Conservation (phyloP, 148 eudicot genomes). For the Cornus suecica region DNA sequence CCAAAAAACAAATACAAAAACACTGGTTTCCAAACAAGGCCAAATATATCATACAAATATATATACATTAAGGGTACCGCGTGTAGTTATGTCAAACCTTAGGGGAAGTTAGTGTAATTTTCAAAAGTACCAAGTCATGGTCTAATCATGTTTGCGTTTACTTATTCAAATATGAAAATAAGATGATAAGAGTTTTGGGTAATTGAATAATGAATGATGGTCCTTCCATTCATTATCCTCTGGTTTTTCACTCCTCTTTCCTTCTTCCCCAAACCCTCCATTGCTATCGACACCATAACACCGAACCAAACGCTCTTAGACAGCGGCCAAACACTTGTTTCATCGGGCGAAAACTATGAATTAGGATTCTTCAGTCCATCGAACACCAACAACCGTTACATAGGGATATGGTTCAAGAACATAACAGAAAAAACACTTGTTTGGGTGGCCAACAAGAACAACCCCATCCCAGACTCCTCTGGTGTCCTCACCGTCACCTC, state of each 20-base stretch:
- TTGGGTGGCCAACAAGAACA: conserved; percentile 27
- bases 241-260: conserved; percentile 9
- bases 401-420: conserved; percentile 32
- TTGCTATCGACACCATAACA: neutral
- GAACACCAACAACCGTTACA: conserved; percentile 17
- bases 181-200: neutral
- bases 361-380: conserved; percentile 35
- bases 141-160: neutral
- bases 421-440: conserved; percentile 8
- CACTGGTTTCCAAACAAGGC: too few relatives aligned
- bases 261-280: conserved; percentile 2
- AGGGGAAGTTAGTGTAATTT: too few relatives aligned
- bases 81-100: too few relatives aligned
- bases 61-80: too few relatives aligned
- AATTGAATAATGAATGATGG: conserved; percentile 17
- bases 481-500: conserved; percentile 15
- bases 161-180: neutral
- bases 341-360: conserved; percentile 19
- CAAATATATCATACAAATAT: too few relatives aligned
- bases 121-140: neutral
- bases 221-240: conserved; percentile 10
- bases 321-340: conserved; percentile 14
- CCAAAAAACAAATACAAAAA: too few relatives aligned
- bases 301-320: conserved; percentile 9
- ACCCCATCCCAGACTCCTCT: conserved; percentile 11